phyloP scores from a whole-genome alignment of 2,329 filamentous ascomycete genomes.

The Alternaria arborescens region DNA sequence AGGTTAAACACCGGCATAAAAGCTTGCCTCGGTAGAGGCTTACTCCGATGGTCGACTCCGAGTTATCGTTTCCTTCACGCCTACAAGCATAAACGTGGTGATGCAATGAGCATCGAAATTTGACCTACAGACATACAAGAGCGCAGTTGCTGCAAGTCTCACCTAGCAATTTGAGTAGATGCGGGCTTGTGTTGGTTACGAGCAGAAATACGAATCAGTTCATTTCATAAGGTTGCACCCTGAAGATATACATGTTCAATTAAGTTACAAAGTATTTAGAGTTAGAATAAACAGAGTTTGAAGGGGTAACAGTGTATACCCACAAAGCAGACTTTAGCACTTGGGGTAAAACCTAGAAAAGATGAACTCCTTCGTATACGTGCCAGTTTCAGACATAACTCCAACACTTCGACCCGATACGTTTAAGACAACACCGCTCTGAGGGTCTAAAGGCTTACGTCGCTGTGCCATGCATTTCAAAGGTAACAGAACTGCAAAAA shows the following conservation, averaged over 20 bases:
- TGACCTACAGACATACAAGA: background rate
- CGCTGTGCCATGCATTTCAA: background rate
- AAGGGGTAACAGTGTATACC: no score
- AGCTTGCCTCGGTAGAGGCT: conserved; percentile 2
- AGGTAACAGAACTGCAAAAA: background rate
- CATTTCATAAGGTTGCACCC: no score
- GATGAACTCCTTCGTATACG: background rate
- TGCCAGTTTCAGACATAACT: background rate
- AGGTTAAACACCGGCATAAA: conserved; percentile 9
- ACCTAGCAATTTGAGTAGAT: background rate
- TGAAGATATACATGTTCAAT: no score
- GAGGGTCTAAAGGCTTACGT: background rate
- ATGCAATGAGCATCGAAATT: background rate
- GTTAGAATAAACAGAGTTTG: no score
- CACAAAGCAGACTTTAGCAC: no score
- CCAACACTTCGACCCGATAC: background rate
- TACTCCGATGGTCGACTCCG: background rate
- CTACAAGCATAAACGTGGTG: background rate
- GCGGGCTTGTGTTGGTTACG: background rate
- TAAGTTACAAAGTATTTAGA: no score
- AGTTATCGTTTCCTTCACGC: background rate
- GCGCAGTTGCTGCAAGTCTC: background rate
- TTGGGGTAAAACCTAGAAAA: no score
- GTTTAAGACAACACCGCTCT: background rate
- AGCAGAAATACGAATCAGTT: no score